Conservation (phyloP, 31 red algal genomes). For the Bonnemaisonia californica region DNA sequence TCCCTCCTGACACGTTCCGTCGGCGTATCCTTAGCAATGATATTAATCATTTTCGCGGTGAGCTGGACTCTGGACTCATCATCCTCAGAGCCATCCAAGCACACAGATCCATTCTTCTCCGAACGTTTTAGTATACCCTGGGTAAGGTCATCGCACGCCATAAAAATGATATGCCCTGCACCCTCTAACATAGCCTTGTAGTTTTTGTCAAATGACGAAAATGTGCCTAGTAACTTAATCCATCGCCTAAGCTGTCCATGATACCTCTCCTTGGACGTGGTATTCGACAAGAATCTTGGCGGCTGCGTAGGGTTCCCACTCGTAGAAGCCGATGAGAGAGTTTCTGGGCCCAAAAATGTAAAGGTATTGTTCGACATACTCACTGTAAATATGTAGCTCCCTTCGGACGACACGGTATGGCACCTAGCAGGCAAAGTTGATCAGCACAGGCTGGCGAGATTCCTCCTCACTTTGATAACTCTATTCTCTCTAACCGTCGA, state of each 20-base stretch:
- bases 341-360: slow-evolving; percentile 13
- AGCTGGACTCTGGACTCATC: slow-evolving; percentile 6
- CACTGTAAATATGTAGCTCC: too few species aligned
- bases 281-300: slow-evolving; percentile 4
- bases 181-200: slow-evolving; percentile 17
- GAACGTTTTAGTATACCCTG: neutral
- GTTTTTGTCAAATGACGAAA: slow-evolving; percentile 21
- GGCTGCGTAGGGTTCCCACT: neutral
- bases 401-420: too few species aligned
- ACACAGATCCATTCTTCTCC: neutral
- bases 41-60: slow-evolving; percentile 2
- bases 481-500: too few species aligned
- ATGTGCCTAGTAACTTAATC: slow-evolving; percentile 14
- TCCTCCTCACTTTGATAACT: too few species aligned
- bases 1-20: slow-evolving; percentile 4
- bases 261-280: slow-evolving; percentile 9
- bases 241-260: neutral
- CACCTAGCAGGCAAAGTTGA: too few species aligned
- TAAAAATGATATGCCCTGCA: slow-evolving; percentile 7
- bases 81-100: neutral
- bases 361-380: neutral
- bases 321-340: neutral
- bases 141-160: slow-evolving; percentile 16
- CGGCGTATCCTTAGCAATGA: slow-evolving; percentile 16
- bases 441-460: too few species aligned